Conservation (phyloP, 768 basidiomycete genomes). For the Hygrocybe coccinea region DNA sequence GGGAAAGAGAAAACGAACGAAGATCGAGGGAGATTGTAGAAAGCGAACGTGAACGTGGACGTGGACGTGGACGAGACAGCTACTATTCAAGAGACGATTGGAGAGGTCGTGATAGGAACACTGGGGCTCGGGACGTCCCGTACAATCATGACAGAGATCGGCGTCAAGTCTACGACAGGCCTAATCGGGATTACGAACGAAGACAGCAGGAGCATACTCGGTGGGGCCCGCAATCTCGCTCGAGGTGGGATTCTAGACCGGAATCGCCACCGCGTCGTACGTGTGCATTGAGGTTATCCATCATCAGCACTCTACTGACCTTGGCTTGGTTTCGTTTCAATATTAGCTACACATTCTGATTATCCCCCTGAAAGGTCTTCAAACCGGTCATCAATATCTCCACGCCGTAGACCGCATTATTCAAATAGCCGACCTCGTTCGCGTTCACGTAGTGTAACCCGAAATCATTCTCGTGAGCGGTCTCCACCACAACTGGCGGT, state of each 20-base stretch:
- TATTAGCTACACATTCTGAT: neutral
- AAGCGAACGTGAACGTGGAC: slow-evolving; percentile 9
- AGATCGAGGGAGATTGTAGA: slow-evolving; percentile 23
- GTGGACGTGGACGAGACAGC: slow-evolving; percentile 18
- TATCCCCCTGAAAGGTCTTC: neutral
- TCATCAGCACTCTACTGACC: neutral
- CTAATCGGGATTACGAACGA: slow-evolving; percentile 25
- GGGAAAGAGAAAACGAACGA: slow-evolving; percentile 18
- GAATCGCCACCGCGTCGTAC: neutral
- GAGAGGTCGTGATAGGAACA: slow-evolving; percentile 6
- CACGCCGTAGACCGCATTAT: neutral
- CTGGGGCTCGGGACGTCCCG: neutral
- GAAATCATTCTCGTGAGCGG: slow-evolving; percentile 10
- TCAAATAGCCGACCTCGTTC: slow-evolving; percentile 13
- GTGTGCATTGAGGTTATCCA: neutral
- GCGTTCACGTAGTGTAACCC: slow-evolving; percentile 15
- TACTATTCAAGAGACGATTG: slow-evolving; percentile 18
- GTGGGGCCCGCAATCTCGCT: slow-evolving; percentile 2
- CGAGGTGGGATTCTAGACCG: slow-evolving; percentile 7
- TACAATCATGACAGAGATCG: neutral
- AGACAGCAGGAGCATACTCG: slow-evolving; percentile 13
- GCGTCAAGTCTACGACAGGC: slow-evolving; percentile 12
- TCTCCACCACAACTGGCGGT: slow-evolving; percentile 23
- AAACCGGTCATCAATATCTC: neutral
- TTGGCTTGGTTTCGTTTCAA: neutral